Percentiles rank a stretch among this genome's conserved stretches.
phyloP scores from a whole-genome alignment of 73 alveolate species.

The Symbiodinium natans region DNA sequence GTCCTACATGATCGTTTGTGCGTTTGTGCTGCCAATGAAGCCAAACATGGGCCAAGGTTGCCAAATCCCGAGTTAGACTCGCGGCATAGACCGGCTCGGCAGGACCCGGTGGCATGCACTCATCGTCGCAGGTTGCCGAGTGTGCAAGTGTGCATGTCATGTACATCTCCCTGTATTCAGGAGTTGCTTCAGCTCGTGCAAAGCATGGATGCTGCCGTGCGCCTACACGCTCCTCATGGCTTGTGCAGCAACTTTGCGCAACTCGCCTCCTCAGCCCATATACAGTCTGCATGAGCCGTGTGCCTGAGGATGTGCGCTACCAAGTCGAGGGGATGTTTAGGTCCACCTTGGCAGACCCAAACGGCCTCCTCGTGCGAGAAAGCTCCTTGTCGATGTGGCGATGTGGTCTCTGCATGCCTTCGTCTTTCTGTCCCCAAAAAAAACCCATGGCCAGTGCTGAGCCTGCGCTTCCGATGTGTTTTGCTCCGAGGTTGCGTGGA shows the following conservation, averaged over 20 bases:
- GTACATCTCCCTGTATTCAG: too few relatives aligned
- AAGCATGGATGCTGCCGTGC: slow-evolving; percentile 12
- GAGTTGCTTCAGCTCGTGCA: neutral
- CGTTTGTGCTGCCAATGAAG: too few relatives aligned
- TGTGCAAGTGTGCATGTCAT: too few relatives aligned
- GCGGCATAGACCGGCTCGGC: neutral
- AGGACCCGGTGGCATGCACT: too few relatives aligned
- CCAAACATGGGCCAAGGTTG: neutral
- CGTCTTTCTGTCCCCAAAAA: too few relatives aligned
- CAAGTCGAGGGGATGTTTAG: slow-evolving; percentile 85
- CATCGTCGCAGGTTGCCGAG: too few relatives aligned
- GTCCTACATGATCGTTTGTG: too few relatives aligned
- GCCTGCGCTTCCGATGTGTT: neutral
- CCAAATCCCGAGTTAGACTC: neutral
- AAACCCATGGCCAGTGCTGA: neutral
- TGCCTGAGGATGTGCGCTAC: slow-evolving; percentile 16
- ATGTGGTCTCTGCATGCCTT: neutral
- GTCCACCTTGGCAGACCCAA: slow-evolving; percentile 83
- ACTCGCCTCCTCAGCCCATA: too few relatives aligned
- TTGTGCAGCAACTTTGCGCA: too few relatives aligned
- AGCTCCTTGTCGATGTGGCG: slow-evolving; percentile 10
- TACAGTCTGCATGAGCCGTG: neutral
- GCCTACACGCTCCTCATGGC: neutral
- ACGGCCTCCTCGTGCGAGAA: slow-evolving; percentile 92
- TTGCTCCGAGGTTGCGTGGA: slow-evolving; percentile 36